These are phyloP conservation scores for Talaromyces sp. DNA, from an alignment of 2,329 filamentous ascomycete species.

Conservation along the genomic window DNA sequence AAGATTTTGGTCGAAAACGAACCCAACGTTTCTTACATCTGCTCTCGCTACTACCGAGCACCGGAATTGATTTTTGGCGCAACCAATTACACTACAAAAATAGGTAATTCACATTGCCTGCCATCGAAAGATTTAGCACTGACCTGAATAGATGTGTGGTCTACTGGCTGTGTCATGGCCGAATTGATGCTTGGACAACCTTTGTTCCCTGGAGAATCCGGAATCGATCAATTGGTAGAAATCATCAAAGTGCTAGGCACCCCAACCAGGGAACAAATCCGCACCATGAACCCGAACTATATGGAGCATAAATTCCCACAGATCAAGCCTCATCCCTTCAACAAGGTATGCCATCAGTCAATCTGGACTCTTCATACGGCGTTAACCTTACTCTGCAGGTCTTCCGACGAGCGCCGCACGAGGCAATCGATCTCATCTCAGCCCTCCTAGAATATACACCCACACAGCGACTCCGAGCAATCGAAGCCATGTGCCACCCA, in stretches of 20 bases:
- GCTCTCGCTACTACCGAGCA: conserved; percentile 96
- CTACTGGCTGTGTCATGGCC: conserved; percentile 98
- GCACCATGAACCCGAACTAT: conserved; percentile 99
- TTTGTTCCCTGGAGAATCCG: conserved; percentile 95
- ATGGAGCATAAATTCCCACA: conserved; percentile 99
- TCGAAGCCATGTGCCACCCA: conserved; percentile 96
- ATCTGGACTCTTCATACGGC: background rate
- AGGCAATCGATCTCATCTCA: conserved; percentile 92
- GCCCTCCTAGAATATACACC: conserved; percentile 94
- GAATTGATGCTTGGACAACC: conserved; percentile 98
- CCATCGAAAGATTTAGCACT: background rate
- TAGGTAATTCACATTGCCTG: conserved; percentile 62
- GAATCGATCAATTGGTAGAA: conserved; percentile 96
- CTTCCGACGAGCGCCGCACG: conserved; percentile 90
- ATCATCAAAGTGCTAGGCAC: conserved; percentile 99
- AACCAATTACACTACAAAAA: conserved; percentile 99
- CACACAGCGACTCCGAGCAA: conserved; percentile 85
- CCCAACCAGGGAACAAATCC: conserved; percentile 94
- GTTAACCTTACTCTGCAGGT: conserved; percentile 52
- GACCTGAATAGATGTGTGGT: conserved; percentile 79
- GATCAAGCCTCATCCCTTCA: conserved; percentile 99
- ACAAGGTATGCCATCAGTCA: conserved; percentile 60
- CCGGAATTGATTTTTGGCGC: conserved; percentile 98
- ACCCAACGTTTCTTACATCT: conserved; percentile 99
- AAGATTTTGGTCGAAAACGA: conserved; percentile 99